Percentiles rank a stretch among this genome's conserved stretches.
Evolutionary conservation across 257 asterid species (phyloP).

Genomic region (Ilex asprella): DNA sequence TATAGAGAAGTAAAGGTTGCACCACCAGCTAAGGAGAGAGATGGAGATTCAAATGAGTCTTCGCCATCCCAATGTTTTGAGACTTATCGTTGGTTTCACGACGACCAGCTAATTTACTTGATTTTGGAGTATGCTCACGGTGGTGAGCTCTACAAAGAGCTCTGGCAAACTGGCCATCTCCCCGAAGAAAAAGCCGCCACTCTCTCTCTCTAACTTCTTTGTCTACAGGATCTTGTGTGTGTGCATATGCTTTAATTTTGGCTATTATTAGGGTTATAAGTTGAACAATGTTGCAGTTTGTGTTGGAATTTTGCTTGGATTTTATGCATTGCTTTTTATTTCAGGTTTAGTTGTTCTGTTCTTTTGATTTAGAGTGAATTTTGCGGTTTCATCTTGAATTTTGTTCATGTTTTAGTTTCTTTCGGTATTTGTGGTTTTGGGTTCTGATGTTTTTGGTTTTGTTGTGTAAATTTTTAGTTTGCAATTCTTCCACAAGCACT

Average conservation of each 20-base stretch:
- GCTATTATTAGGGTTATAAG: no score
- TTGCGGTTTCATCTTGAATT: no score
- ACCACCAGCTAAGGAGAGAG: constrained; percentile 77
- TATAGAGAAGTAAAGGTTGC: constrained; percentile 64
- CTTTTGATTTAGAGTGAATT: no score
- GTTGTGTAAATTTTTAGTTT: constrained; percentile 31
- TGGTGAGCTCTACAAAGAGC: constrained; percentile 81
- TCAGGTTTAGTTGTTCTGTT: no score
- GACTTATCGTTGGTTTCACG: constrained; percentile 90
- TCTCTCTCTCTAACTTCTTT: constrained; percentile 23
- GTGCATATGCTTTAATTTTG: no score
- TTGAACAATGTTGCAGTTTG: no score
- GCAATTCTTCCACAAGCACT: constrained; percentile 84
- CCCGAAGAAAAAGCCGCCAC: constrained; percentile 79
- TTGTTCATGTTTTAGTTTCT: not conserved
- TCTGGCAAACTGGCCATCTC: constrained; percentile 48
- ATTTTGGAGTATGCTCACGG: constrained; percentile 85
- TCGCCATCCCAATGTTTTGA: constrained; percentile 75
- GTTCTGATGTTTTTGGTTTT: constrained; percentile 12
- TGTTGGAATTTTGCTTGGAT: no score
- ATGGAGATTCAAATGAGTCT: constrained; percentile 84
- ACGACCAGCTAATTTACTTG: constrained; percentile 59
- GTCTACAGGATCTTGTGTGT: not conserved
- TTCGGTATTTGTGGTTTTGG: constrained; percentile 2
- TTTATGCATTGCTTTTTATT: no score